Base-by-base conservation (phyloP, 2,329 filamentous ascomycete species). In the Blumeriella jaapii region DNA sequence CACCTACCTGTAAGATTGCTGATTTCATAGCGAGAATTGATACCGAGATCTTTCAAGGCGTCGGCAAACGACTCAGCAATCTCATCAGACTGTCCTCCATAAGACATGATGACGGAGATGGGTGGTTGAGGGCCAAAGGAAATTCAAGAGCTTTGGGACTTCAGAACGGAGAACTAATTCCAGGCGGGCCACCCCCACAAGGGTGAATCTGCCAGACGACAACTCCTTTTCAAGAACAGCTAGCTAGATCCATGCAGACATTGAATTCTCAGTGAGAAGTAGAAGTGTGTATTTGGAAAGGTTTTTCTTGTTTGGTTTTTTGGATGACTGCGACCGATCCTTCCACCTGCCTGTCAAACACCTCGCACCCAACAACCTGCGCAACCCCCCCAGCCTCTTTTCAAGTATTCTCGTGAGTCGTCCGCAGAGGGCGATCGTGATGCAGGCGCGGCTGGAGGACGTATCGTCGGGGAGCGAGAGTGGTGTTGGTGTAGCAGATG, bases 1-100 rank as follows among this genome's bases (percentile, higher is more conserved):
- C n/a, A n/a, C n/a, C n/a, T n/a, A n/a, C n/a, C n/a, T 44, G 91
- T 98, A 62, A 98, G 64, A 62, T 93, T 96, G 68, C 82, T 89
- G 60, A 98, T 98, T 62, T 96, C 89, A 61, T 85, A 85, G 55
- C 86, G 80, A 62, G 85, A 84, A 63, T 95, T 95, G 57, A 78
- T 73, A 47, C 82, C 83, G 54, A 98, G 69, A 60, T 95, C 89
- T 63, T 93, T 83, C 57, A 98, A 68, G 36, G 87, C 91, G 55
- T 85, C 82, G 58, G 82, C 83, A 64, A 94, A 98, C 63, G 96
- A 91, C 61, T 89, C 82, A 45, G 87, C 87, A 51, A 98, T 84
- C 62, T 93, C 86, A 58, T 83, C 85, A 45, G 53, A 78, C 38
- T 65, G 61, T 47, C 64, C 57, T 47, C 66, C 67, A 47, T 68